Conservation (phyloP, 352 stramenopile species). For the Phytopythium vexans region DNA sequence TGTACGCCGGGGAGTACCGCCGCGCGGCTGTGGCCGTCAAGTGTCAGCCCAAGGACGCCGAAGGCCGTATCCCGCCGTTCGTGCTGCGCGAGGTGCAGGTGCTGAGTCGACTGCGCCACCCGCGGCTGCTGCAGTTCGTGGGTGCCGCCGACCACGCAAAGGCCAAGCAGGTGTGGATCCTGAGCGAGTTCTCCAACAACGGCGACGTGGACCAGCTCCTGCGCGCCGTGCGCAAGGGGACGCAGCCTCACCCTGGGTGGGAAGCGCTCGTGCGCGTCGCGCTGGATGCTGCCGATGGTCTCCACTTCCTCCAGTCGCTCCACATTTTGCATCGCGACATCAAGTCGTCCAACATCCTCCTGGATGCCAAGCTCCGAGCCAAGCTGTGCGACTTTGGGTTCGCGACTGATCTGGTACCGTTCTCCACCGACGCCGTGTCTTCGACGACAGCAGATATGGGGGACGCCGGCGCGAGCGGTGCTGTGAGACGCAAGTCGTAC, state of each 20-base stretch:
- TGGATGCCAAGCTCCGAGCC: constrained; percentile 63
- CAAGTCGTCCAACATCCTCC: constrained; percentile 87
- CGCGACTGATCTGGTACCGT: constrained; percentile 61
- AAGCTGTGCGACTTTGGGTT: constrained; percentile 89
- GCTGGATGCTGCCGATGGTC: constrained; percentile 82
- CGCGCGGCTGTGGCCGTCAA: constrained; percentile 80
- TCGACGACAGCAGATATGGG: no score
- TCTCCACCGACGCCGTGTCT: constrained; percentile 9
- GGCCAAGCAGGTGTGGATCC: constrained; percentile 77
- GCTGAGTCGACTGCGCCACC: constrained; percentile 58
- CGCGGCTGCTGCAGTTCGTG: constrained; percentile 73
- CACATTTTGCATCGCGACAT: constrained; percentile 84
- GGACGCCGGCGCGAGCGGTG: no score
- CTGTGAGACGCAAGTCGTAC: constrained; percentile 69
- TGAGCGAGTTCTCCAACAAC: constrained; percentile 78
- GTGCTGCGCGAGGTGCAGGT: constrained; percentile 79
- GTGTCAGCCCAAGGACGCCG: constrained; percentile 76
- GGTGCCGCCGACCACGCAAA: constrained; percentile 67
- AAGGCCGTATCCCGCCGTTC: constrained; percentile 67
- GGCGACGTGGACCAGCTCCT: constrained; percentile 73
- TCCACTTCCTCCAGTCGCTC: constrained; percentile 94
- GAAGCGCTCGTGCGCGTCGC: constrained; percentile 56
- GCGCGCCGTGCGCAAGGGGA: constrained; percentile 45
- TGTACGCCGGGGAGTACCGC: constrained; percentile 72
- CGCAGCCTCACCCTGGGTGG: constrained; percentile 58